Evolutionary conservation across 345 rosid species (phyloP).

Genomic region (Passiflora organensis): DNA sequence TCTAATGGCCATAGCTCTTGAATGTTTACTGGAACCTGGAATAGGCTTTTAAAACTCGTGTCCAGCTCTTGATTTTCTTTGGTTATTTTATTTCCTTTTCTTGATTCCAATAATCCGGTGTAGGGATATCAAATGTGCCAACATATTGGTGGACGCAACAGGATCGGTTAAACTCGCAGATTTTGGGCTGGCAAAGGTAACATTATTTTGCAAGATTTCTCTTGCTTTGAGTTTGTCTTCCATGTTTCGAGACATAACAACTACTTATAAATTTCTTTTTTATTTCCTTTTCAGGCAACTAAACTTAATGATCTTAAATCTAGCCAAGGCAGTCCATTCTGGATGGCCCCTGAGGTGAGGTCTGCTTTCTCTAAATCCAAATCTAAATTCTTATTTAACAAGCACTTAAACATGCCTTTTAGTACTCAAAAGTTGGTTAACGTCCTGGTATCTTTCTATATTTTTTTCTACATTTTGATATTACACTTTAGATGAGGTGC

Average conservation of each 20-base stretch:
- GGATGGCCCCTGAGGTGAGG: constrained; percentile 34
- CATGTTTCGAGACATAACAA: neutral
- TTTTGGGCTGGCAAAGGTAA: constrained; percentile 40
- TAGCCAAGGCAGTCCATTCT: constrained; percentile 15
- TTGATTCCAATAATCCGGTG: too few relatives aligned
- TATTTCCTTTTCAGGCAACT: constrained; percentile 16
- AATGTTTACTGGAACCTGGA: too few relatives aligned
- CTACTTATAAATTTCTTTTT: neutral
- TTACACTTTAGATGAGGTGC: too few relatives aligned
- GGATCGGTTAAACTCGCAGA: constrained; percentile 39
- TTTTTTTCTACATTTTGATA: too few relatives aligned
- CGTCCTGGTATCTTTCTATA: too few relatives aligned
- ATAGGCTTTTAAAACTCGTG: neutral
- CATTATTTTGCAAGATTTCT: neutral
- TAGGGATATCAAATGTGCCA: constrained; percentile 46
- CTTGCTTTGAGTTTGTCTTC: neutral
- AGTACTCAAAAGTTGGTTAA: too few relatives aligned
- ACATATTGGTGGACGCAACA: constrained; percentile 28
- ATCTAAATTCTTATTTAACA: neutral
- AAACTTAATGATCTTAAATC: constrained; percentile 18
- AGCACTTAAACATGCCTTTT: too few relatives aligned
- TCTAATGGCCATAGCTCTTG: neutral
- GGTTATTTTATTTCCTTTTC: neutral
- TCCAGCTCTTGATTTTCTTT: neutral
- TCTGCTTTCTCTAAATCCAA: neutral